Evolutionary conservation across 1,284 basidiomycete species (phyloP).

Genomic region (Flammula alnicola): DNA sequence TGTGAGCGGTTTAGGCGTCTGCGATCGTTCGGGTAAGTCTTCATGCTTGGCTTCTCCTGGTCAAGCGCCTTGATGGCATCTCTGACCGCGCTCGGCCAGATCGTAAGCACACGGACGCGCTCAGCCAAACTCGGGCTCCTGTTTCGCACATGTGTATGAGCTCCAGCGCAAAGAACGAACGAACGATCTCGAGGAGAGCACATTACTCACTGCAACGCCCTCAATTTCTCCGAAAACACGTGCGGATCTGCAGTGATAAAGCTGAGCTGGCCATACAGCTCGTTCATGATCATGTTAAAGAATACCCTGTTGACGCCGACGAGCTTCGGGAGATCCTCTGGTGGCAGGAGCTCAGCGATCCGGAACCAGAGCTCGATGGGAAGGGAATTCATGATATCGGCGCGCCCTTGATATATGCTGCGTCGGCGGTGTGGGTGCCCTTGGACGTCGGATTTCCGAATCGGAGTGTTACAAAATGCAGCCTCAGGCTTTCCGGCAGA

Average conservation of each 20-base stretch:
- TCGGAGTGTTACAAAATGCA: too few relatives aligned
- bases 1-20: slow-evolving; percentile 10
- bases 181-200: background rate
- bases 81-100: slow-evolving; percentile 30
- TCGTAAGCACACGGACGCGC: slow-evolving; percentile 26
- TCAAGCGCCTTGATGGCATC: slow-evolving; percentile 23
- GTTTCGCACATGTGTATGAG: background rate
- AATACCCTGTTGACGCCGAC: slow-evolving; percentile 25
- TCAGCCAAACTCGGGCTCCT: slow-evolving; percentile 17
- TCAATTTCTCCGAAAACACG: slow-evolving; percentile 21
- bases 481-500: too few relatives aligned
- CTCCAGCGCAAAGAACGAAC: background rate
- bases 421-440: too few relatives aligned
- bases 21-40: slow-evolving; percentile 1
- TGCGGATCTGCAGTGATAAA: slow-evolving; percentile 22
- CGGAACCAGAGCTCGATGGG: slow-evolving; percentile 28
- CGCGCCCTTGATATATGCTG: too few relatives aligned
- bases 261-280: slow-evolving; percentile 26
- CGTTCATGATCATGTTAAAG: slow-evolving; percentile 28
- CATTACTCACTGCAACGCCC: slow-evolving; percentile 20
- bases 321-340: slow-evolving; percentile 19
- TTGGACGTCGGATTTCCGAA: too few relatives aligned
- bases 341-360: slow-evolving; percentile 22
- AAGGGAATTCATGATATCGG: slow-evolving; percentile 16
- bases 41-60: slow-evolving; percentile 7